Evolutionary conservation across 805 yeast genomes (phyloP).

Genomic region (Metschnikowia bowlesiae): DNA sequence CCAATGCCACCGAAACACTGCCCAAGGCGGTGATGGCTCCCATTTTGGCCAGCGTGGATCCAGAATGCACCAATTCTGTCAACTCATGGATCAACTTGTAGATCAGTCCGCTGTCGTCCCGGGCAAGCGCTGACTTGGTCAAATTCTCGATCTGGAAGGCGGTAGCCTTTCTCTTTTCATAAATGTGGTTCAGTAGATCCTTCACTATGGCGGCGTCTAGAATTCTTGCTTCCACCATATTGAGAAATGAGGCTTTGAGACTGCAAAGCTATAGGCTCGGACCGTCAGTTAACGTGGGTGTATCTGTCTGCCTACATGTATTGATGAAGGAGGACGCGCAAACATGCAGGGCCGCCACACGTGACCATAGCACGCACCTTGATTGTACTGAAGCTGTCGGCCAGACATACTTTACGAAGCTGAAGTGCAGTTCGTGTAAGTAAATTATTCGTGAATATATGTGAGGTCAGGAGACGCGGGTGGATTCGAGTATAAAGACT

Average conservation of each 20-base stretch:
- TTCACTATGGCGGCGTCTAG: conserved; percentile 36
- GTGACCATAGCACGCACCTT: background rate
- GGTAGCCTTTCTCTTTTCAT: conserved; percentile 44
- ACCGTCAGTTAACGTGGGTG: background rate
- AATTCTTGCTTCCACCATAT: conserved; percentile 22
- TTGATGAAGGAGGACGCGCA: background rate
- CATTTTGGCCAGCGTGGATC: conserved; percentile 66
- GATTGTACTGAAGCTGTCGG: background rate
- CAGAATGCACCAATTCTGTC: conserved; percentile 73
- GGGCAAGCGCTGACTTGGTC: conserved; percentile 63
- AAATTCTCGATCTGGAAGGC: conserved; percentile 68
- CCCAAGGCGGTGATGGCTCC: conserved; percentile 96
- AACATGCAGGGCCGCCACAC: background rate
- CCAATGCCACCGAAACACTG: conserved; percentile 91
- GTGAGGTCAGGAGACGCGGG: background rate
- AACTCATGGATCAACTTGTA: conserved; percentile 67
- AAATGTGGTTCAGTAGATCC: conserved; percentile 42
- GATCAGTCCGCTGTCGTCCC: conserved; percentile 57
- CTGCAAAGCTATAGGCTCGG: no score
- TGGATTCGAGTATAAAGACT: no score
- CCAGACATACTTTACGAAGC: no score
- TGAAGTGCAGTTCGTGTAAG: background rate
- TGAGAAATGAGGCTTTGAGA: background rate
- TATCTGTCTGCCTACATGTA: background rate
- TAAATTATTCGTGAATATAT: background rate